phyloP scores from a whole-genome alignment of 1,284 basidiomycete species.

The Malassezia obtusa region DNA sequence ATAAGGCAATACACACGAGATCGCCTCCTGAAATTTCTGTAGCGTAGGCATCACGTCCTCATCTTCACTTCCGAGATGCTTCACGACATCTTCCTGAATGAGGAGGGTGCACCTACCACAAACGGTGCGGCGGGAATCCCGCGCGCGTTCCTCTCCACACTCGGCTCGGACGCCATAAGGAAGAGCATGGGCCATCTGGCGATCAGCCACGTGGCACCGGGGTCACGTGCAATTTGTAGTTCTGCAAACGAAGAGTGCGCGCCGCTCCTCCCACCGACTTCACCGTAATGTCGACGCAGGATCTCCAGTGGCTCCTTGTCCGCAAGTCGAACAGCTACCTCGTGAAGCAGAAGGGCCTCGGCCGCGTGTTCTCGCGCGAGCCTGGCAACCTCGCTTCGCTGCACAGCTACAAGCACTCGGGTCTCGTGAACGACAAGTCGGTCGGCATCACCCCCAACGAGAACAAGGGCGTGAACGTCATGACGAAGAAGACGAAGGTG shows the following conservation, averaged over 20 bases:
- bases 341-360: constrained; percentile 46
- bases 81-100: constrained; percentile 78
- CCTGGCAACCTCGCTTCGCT: constrained; percentile 39
- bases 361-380: constrained; percentile 46
- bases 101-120: constrained; percentile 64
- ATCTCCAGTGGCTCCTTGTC: constrained; percentile 46
- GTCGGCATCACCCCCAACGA: constrained; percentile 34
- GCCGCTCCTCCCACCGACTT: background rate
- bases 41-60: constrained; percentile 69
- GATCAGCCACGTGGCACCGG: background rate
- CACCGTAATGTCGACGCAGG: constrained; percentile 25
- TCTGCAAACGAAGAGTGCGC: constrained; percentile 9
- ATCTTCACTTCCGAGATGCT: constrained; percentile 71
- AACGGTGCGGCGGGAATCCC: constrained; percentile 93
- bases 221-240: constrained; percentile 17
- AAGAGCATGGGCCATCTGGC: constrained; percentile 3
- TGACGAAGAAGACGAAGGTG: constrained; percentile 43
- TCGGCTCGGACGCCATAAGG: constrained; percentile 1
- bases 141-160: constrained; percentile 57
- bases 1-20: constrained; percentile 58
- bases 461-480: constrained; percentile 32
- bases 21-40: constrained; percentile 77
- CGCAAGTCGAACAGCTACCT: constrained; percentile 40
- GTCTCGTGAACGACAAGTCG: constrained; percentile 42
- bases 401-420: constrained; percentile 47